Conservation (phyloP, 2,329 filamentous ascomycete species). For the Huntiella moniliformis region DNA sequence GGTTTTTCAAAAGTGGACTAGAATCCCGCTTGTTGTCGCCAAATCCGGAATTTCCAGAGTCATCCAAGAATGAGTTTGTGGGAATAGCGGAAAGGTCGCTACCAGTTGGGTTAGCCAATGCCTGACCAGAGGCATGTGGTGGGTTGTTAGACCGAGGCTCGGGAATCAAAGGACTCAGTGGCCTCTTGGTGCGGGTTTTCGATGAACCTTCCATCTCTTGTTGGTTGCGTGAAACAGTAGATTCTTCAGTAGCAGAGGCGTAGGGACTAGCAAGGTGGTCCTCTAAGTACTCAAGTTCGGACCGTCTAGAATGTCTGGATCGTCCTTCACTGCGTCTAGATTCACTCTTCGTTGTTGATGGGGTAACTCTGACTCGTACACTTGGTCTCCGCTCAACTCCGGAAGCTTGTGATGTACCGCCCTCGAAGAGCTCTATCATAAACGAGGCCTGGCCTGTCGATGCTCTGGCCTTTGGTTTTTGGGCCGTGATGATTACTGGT, state of each 20-base stretch:
- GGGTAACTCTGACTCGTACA: constrained; percentile 62
- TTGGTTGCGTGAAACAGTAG: constrained; percentile 55
- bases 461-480: constrained; percentile 1
- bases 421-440: constrained; percentile 89
- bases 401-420: constrained; percentile 23
- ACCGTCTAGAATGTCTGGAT: constrained; percentile 44
- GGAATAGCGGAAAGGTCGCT: constrained; percentile 75
- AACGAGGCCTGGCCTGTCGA: constrained; percentile 58
- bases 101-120: constrained; percentile 44
- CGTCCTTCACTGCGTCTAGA: constrained; percentile 40
- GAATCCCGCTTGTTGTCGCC: constrained; percentile 9
- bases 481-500: constrained; percentile 78
- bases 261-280: constrained; percentile 54
- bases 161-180: constrained; percentile 49
- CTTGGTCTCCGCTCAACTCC: constrained; percentile 56
- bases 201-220: constrained; percentile 33
- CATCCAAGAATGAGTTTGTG: constrained; percentile 41
- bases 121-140: constrained; percentile 28
- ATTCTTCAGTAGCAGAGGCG: constrained; percentile 62
- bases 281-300: constrained; percentile 30
- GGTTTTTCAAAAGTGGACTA: constrained; percentile 15
- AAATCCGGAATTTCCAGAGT: constrained; percentile 27
- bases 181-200: constrained; percentile 25
- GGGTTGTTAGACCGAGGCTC: constrained; percentile 15
- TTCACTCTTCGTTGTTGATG: constrained; percentile 18